These are phyloP conservation scores for Thelonectria blattea DNA, from an alignment of 2,329 filamentous ascomycete species.

Conservation along the genomic window DNA sequence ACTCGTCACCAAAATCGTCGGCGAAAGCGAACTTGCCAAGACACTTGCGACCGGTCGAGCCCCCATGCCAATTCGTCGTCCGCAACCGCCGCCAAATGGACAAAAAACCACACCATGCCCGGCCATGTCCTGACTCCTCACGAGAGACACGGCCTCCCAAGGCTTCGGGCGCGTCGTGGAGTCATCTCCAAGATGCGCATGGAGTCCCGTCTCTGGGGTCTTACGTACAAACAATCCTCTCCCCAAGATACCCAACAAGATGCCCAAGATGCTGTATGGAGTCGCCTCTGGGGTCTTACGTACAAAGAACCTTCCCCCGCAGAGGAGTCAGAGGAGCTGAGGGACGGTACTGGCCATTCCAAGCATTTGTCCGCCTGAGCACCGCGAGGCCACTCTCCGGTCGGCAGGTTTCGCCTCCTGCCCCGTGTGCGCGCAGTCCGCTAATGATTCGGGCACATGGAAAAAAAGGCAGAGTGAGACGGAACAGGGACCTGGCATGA, in stretches of 20 bases:
- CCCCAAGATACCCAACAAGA: neutral
- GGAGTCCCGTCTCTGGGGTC: neutral
- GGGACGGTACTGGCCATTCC: neutral
- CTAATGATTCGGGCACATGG: constrained; percentile 12
- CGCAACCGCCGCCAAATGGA: neutral
- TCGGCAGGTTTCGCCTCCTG: constrained; percentile 5
- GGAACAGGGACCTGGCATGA: constrained; percentile 15
- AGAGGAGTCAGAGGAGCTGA: constrained; percentile 1
- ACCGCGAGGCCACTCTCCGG: neutral
- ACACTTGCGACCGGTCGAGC: constrained; percentile 16
- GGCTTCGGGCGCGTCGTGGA: constrained; percentile 1
- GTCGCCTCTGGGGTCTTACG: constrained; percentile 4
- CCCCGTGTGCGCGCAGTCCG: neutral
- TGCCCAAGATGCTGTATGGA: neutral
- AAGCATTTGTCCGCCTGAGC: neutral
- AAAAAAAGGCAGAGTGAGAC: neutral
- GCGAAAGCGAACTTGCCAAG: constrained; percentile 24
- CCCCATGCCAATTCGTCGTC: constrained; percentile 4
- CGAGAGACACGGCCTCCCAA: neutral
- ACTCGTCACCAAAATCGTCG: constrained; percentile 14
- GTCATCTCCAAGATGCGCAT: neutral
- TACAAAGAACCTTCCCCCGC: constrained; percentile 1
- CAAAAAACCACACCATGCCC: neutral
- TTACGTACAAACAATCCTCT: constrained; percentile 2
- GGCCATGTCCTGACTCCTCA: neutral